These are phyloP conservation scores for Neonectria sp. DNA, from an alignment of 2,329 filamentous ascomycete genomes.

Conservation along the genomic window DNA sequence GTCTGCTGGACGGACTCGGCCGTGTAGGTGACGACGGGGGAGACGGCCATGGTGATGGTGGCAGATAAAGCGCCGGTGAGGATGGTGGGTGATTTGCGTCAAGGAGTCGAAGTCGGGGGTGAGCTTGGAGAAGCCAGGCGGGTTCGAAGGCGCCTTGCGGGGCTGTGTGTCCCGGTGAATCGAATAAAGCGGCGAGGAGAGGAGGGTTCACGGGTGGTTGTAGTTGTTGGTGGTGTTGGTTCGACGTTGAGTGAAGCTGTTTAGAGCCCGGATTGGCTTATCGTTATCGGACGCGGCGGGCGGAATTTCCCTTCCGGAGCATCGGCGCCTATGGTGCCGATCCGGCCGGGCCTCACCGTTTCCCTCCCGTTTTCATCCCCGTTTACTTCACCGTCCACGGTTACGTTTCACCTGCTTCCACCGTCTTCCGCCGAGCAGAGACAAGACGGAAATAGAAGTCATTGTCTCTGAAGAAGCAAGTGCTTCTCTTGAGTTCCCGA, in stretches of 20 bases:
- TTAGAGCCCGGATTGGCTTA: constrained; percentile 1
- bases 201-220: background rate
- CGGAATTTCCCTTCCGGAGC: constrained; percentile 19
- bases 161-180: background rate
- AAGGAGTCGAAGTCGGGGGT: background rate
- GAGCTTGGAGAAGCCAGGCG: background rate
- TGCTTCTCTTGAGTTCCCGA: background rate
- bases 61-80: constrained; percentile 14
- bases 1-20: constrained; percentile 51
- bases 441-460: too few relatives aligned
- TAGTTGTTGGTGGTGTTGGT: background rate
- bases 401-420: background rate
- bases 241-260: constrained; percentile 11
- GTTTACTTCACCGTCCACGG: background rate
- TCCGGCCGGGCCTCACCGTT: background rate
- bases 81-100: background rate
- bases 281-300: constrained; percentile 15
- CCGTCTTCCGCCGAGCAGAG: background rate
- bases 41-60: constrained; percentile 59
- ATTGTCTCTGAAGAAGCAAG: background rate
- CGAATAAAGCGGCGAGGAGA: background rate
- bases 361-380: background rate
- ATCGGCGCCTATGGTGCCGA: constrained; percentile 21
- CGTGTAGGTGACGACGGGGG: constrained; percentile 61
- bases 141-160: background rate